phyloP scores from a whole-genome alignment of 306 rosid species.

The Vicia faba region DNA sequence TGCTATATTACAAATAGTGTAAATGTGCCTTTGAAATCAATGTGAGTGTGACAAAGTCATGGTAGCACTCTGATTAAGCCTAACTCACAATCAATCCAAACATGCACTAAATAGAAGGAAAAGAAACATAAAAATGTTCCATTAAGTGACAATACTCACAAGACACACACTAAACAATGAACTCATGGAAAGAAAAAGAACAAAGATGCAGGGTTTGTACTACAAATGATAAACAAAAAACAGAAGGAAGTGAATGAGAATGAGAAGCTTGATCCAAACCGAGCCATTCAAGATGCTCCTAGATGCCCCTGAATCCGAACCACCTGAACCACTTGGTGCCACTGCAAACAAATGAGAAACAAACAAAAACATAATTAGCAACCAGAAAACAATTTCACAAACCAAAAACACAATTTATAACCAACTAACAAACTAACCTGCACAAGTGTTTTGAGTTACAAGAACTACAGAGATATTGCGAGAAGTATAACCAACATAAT shows the following conservation, averaged over 20 bases:
- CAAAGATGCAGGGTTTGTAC: constrained; percentile 25
- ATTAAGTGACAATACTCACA: background rate
- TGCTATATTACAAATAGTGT: constrained; percentile 12
- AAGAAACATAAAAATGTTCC: constrained; percentile 6
- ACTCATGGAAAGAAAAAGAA: constrained; percentile 5
- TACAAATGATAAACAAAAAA: constrained; percentile 34
- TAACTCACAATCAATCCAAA: background rate
- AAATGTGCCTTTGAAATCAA: constrained; percentile 6
- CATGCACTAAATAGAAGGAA: constrained; percentile 4
- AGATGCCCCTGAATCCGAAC: constrained; percentile 40
- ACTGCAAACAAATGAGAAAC: constrained; percentile 40
- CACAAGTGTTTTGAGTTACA: constrained; percentile 48
- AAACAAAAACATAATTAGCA: background rate
- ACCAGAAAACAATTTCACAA: background rate
- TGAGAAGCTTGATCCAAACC: constrained; percentile 50
- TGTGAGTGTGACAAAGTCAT: background rate
- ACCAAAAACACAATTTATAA: background rate
- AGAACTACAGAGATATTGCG: constrained; percentile 43
- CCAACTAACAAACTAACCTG: constrained; percentile 50
- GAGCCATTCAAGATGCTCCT: constrained; percentile 41
- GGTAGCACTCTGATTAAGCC: background rate
- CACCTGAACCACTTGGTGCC: constrained; percentile 37
- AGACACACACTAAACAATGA: constrained; percentile 26
- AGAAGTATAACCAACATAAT: constrained; percentile 60
- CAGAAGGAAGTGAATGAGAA: constrained; percentile 45